Conservation (phyloP, 345 rosid genomes). For the Dimocarpus longan region DNA sequence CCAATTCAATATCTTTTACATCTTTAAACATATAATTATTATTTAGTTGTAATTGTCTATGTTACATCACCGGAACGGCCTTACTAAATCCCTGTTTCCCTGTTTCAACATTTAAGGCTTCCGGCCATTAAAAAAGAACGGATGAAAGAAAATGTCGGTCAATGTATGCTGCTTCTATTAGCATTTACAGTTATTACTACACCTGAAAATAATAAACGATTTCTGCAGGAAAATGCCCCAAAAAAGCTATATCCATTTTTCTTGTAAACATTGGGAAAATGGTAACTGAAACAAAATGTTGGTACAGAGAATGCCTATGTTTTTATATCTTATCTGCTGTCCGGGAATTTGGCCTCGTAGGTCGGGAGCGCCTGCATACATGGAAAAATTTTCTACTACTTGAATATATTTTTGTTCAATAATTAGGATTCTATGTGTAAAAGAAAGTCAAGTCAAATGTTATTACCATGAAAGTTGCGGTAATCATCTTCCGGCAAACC, state of each 20-base stretch:
- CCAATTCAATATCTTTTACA: not conserved
- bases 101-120: too few species aligned
- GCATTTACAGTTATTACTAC: not conserved
- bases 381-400: not conserved
- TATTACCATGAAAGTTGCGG: slow-evolving; percentile 83
- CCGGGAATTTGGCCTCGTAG: slow-evolving; percentile 65
- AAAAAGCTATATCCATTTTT: not conserved
- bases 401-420: not conserved
- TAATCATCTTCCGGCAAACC: slow-evolving; percentile 99
- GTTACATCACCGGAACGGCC: not conserved
- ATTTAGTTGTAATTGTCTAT: not conserved
- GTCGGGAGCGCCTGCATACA: slow-evolving; percentile 51
- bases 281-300: not conserved
- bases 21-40: not conserved
- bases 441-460: not conserved
- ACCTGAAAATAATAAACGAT: not conserved
- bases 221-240: not conserved
- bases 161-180: not conserved
- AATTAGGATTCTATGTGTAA: not conserved
- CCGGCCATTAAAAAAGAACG: not conserved
- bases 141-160: too few species aligned
- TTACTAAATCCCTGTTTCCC: not conserved
- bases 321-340: slow-evolving; percentile 38
- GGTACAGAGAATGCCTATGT: not conserved
- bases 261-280: not conserved